Percentiles rank a stretch among this genome's conserved stretches.
These are phyloP conservation scores for Simmondsia chinensis DNA, from an alignment of 148 eudicot species.

Conservation along the genomic window DNA sequence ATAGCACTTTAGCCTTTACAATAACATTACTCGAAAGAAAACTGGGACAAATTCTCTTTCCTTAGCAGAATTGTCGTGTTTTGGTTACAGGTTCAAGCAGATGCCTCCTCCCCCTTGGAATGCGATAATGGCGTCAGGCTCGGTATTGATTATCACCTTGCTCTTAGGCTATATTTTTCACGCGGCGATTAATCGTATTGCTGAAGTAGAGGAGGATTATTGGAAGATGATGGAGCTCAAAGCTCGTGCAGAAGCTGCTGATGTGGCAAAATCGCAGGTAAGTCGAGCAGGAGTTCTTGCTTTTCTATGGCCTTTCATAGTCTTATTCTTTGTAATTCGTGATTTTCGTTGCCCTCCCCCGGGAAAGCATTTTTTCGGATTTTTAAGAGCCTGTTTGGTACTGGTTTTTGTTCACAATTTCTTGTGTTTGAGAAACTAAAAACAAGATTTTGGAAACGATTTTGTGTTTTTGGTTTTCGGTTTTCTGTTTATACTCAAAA, in stretches of 20 bases:
- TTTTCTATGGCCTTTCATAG: background rate
- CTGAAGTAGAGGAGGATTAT: conserved; percentile 47
- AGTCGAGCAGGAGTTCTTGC: background rate
- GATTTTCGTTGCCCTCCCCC: no score
- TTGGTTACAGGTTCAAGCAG: conserved; percentile 55
- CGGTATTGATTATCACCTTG: conserved; percentile 41
- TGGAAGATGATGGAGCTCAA: conserved; percentile 58
- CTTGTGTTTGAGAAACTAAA: no score
- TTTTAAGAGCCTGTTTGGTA: no score
- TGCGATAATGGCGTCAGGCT: conserved; percentile 44
- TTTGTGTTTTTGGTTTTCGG: no score
- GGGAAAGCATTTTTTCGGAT: no score
- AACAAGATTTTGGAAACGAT: no score
- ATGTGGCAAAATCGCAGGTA: conserved; percentile 92
- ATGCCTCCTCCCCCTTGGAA: conserved; percentile 60
- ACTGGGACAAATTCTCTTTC: no score
- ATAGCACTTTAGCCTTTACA: no score
- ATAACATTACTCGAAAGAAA: no score
- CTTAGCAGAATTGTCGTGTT: background rate
- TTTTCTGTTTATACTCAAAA: no score
- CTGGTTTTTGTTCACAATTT: no score
- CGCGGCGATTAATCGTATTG: conserved; percentile 58
- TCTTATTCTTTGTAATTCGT: background rate
- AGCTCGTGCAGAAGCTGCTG: conserved; percentile 91
- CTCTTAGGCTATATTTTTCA: conserved; percentile 55